Conservation (phyloP, 257 asterid genomes). For the Primulina tabacum region DNA sequence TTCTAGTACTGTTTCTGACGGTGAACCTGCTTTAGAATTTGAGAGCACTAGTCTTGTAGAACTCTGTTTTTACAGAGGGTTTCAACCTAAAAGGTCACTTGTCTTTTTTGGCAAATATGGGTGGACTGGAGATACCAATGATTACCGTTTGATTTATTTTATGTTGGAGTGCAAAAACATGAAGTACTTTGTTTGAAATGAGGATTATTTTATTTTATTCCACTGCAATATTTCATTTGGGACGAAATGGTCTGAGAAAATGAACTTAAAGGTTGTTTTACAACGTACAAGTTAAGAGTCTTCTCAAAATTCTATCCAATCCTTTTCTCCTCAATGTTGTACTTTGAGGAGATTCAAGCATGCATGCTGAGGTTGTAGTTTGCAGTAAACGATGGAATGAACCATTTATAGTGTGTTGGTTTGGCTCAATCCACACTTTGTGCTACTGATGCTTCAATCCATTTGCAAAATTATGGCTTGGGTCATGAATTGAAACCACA, state of each 20-base stretch:
- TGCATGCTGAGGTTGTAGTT: neutral
- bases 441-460: neutral
- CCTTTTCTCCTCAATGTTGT: neutral
- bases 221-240: neutral
- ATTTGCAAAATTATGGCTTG: neutral
- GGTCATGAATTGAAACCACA: neutral
- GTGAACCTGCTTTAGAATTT: conserved; percentile 19
- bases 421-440: neutral
- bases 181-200: neutral
- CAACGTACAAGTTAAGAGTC: neutral
- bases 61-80: neutral
- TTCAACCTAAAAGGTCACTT: conserved; percentile 12
- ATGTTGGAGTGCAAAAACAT: neutral
- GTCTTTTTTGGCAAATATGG: neutral
- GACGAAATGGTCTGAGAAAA: neutral
- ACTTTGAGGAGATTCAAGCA: neutral
- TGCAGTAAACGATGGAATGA: neutral
- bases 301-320: neutral
- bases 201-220: neutral
- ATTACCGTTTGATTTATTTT: neutral
- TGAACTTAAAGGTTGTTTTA: neutral
- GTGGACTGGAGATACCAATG: neutral
- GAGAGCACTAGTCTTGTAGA: neutral
- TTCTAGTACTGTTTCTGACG: conserved; percentile 5
- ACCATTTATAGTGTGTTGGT: neutral